Percentiles rank a stretch among this genome's conserved stretches.
Conservation (phyloP, 2,329 filamentous ascomycete genomes). For the Cladophialophora immunda region DNA sequence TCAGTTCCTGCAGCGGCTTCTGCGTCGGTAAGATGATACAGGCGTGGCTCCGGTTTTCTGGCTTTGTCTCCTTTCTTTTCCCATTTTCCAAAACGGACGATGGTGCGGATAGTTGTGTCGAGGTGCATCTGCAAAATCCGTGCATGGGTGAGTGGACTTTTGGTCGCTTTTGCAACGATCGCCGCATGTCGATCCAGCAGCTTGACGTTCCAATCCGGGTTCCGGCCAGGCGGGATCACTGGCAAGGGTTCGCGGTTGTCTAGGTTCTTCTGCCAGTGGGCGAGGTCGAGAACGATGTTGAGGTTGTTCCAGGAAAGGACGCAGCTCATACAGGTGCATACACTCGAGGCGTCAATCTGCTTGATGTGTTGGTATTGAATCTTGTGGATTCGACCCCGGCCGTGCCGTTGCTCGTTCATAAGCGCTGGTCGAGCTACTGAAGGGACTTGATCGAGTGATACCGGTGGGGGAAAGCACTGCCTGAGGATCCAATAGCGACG, state of each 20-base stretch:
- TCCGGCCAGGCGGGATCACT: slow-evolving; percentile 37
- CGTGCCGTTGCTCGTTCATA: slow-evolving; percentile 36
- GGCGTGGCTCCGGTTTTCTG: slow-evolving; percentile 28
- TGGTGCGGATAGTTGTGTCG: slow-evolving; percentile 36
- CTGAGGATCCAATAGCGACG: slow-evolving; percentile 38
- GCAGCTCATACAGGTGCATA: slow-evolving; percentile 41
- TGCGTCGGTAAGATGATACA: slow-evolving; percentile 37
- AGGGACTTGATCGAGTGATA: slow-evolving; percentile 33
- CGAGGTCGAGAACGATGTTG: slow-evolving; percentile 39
- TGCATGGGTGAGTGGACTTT: slow-evolving; percentile 36
- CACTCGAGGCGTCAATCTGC: slow-evolving; percentile 33
- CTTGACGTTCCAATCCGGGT: slow-evolving; percentile 39
- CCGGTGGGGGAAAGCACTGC: slow-evolving; percentile 39
- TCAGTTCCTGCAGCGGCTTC: slow-evolving; percentile 37
- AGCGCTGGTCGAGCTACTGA: slow-evolving; percentile 30
- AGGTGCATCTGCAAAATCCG: slow-evolving; percentile 40
- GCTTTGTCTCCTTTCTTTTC: slow-evolving; percentile 35
- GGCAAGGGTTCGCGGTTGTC: slow-evolving; percentile 40
- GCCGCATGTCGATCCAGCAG: slow-evolving; percentile 35
- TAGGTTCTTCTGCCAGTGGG: slow-evolving; percentile 40
- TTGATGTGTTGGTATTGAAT: slow-evolving; percentile 40
- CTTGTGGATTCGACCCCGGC: slow-evolving; percentile 37
- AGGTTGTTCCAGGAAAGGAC: slow-evolving; percentile 42
- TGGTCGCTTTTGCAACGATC: slow-evolving; percentile 36
- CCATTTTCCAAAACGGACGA: slow-evolving; percentile 36